phyloP scores from a whole-genome alignment of 1,284 basidiomycete genomes.

The Melampsora allii-populina region DNA sequence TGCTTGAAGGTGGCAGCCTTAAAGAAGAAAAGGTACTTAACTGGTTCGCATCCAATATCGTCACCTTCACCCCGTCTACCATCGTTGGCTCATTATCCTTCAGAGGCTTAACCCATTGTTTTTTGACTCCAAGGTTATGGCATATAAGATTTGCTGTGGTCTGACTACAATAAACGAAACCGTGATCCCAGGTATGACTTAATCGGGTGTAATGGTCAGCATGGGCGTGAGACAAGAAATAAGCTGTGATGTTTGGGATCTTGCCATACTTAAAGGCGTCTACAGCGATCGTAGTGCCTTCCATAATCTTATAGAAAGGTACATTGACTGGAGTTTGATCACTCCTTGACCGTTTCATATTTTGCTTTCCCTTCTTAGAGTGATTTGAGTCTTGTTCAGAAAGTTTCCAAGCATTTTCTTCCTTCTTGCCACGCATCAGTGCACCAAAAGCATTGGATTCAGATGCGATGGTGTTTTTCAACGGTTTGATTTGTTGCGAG shows the following conservation, averaged over 20 bases:
- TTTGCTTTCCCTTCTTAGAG: neutral
- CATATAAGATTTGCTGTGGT: constrained; percentile 28
- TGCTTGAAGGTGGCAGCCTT: neutral
- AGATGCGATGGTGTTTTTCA: neutral
- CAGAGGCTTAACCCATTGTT: constrained; percentile 14
- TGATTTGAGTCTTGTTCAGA: constrained; percentile 4
- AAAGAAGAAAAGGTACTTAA: neutral
- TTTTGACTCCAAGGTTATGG: constrained; percentile 18
- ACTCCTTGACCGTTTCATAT: neutral
- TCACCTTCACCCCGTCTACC: constrained; percentile 15
- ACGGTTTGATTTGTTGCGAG: neutral
- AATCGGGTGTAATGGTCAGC: constrained; percentile 41
- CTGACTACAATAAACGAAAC: constrained; percentile 31
- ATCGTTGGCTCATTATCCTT: neutral
- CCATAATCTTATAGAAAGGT: constrained; percentile 35
- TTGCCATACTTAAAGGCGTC: constrained; percentile 27
- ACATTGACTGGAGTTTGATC: neutral
- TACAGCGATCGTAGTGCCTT: constrained; percentile 19
- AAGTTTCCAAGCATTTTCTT: constrained; percentile 1
- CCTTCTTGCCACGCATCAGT: neutral
- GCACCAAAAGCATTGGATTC: neutral
- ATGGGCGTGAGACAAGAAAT: constrained; percentile 38
- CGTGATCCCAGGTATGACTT: constrained; percentile 13
- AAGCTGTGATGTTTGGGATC: neutral
- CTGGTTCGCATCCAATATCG: constrained; percentile 41